A percentile compares a stretch with the other conserved stretches of the same genome.
Evolutionary conservation across 805 yeast species (phyloP).

Genomic region (Metschnikowia lunata): DNA sequence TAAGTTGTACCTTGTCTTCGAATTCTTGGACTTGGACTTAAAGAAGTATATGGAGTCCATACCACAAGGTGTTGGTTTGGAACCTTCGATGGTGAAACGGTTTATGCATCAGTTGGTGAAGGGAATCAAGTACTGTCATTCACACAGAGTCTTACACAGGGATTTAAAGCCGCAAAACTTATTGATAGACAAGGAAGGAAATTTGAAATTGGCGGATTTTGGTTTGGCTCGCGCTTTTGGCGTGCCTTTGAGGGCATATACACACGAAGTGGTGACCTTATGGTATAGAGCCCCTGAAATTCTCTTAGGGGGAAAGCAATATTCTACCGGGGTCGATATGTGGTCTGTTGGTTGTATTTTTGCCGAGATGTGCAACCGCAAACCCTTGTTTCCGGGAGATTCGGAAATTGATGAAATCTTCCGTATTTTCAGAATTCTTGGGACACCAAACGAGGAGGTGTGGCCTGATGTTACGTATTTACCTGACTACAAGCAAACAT

Average conservation of each 20-base stretch:
- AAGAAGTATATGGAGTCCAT: conserved; percentile 96
- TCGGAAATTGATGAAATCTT: conserved; percentile 96
- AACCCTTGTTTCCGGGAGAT: conserved; percentile 95
- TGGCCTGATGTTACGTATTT: conserved; percentile 94
- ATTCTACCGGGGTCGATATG: conserved; percentile 97
- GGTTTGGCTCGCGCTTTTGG: conserved; percentile 98
- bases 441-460: conserved; percentile 86
- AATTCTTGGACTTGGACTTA: conserved; percentile 88
- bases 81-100: conserved; percentile 83
- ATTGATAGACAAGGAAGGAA: conserved; percentile 92
- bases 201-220: conserved; percentile 64
- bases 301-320: conserved; percentile 91
- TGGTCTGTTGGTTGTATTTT: conserved; percentile 98
- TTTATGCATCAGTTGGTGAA: conserved; percentile 88
- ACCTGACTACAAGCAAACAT: conserved; percentile 90
- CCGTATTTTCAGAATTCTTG: conserved; percentile 85
- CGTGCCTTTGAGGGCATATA: conserved; percentile 92
- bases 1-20: conserved; percentile 89
- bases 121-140: conserved; percentile 91
- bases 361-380: conserved; percentile 96
- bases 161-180: conserved; percentile 96
- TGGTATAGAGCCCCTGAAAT: conserved; percentile 99
- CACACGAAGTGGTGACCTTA: conserved; percentile 95
- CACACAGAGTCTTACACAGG: conserved; percentile 90
- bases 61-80: conserved; percentile 86